Evolutionary conservation across 192 early-diverging fungal genomes (phyloP).

Genomic region (Globomyces pollinis-pini): DNA sequence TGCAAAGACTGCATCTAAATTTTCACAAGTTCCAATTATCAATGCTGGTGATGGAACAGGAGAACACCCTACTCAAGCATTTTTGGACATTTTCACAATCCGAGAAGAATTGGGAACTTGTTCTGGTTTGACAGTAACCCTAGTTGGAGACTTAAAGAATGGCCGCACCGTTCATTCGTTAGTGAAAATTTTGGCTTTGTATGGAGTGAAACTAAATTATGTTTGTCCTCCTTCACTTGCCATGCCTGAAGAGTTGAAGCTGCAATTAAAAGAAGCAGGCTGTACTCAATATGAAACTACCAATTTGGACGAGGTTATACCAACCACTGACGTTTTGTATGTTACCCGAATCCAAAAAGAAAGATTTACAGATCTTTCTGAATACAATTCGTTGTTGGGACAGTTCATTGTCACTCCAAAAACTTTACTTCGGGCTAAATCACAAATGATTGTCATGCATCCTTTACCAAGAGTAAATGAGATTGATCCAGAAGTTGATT

Average conservation of each 20-base stretch:
- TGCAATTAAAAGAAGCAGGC: slow-evolving; percentile 27
- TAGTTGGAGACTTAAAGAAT: slow-evolving; percentile 96
- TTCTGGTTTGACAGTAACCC: slow-evolving; percentile 88
- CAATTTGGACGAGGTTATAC: slow-evolving; percentile 71
- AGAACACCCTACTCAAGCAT: slow-evolving; percentile 97
- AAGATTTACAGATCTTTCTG: slow-evolving; percentile 65
- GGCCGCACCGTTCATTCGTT: slow-evolving; percentile 96
- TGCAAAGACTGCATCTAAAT: slow-evolving; percentile 74
- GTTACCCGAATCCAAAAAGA: slow-evolving; percentile 96
- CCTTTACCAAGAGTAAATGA: slow-evolving; percentile 83
- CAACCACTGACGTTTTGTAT: slow-evolving; percentile 87
- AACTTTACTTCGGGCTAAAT: slow-evolving; percentile 77
- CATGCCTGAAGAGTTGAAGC: slow-evolving; percentile 79
- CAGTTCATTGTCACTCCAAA: slow-evolving; percentile 82
- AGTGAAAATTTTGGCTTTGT: slow-evolving; percentile 78
- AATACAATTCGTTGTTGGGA: slow-evolving; percentile 74
- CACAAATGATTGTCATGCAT: slow-evolving; percentile 98
- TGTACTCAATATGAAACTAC: slow-evolving; percentile 61
- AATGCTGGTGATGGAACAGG: slow-evolving; percentile 96
- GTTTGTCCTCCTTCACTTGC: slow-evolving; percentile 73
- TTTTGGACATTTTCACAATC: slow-evolving; percentile 93
- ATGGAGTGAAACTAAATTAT: slow-evolving; percentile 91
- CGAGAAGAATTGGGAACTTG: slow-evolving; percentile 87
- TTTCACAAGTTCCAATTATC: slow-evolving; percentile 84
- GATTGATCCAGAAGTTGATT: slow-evolving; percentile 96